Conservation (phyloP, 2,329 filamentous ascomycete genomes). For the Epichloe gansuensis region DNA sequence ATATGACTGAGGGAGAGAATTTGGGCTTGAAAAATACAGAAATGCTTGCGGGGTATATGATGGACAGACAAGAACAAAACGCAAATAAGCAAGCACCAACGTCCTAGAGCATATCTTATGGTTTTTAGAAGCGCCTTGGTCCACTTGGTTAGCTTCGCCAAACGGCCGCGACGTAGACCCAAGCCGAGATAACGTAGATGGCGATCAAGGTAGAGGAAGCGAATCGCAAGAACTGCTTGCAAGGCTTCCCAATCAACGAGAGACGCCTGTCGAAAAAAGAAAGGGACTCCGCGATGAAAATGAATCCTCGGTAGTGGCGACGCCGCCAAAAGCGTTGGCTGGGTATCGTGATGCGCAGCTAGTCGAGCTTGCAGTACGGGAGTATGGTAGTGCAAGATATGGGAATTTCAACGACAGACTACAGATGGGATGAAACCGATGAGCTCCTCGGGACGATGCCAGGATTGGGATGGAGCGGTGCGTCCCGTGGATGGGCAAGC, state of each 20-base stretch:
- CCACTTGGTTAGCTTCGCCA: neutral
- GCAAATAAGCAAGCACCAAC: neutral
- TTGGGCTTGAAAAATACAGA: neutral
- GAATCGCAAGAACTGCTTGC: neutral
- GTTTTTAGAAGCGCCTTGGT: neutral
- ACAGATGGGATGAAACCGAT: neutral
- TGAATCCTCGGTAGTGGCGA: neutral
- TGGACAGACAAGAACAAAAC: neutral
- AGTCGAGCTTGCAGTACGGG: neutral
- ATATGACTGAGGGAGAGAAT: neutral
- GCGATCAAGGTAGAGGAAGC: neutral
- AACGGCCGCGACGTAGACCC: neutral
- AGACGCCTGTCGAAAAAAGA: neutral
- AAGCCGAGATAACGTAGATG: neutral
- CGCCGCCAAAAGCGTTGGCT: neutral
- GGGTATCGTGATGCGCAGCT: constrained; percentile 2
- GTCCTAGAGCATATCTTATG: constrained; percentile 10
- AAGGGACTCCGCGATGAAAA: neutral
- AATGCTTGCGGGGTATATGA: neutral
- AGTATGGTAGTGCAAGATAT: neutral
- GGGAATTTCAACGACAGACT: neutral
- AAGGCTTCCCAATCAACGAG: neutral
- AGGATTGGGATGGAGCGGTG: neutral
- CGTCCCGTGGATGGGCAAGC: neutral
- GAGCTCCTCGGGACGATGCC: neutral